Conservation (phyloP, 2,329 filamentous ascomycete genomes). For the Claviceps sp. region DNA sequence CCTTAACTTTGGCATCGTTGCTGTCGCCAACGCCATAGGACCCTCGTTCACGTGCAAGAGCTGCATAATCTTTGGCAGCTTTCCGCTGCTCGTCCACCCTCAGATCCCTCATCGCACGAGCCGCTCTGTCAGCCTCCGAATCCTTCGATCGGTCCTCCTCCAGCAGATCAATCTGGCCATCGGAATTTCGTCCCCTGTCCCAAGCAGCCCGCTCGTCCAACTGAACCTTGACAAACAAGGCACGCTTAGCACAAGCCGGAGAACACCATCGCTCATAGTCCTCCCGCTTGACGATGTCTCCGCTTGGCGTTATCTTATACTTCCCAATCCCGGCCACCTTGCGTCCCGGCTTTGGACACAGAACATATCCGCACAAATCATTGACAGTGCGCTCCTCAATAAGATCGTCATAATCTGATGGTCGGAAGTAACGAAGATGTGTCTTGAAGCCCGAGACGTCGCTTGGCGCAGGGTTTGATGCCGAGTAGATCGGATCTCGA, state of each 20-base stretch:
- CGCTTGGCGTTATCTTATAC: constrained; percentile 50
- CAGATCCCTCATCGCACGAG: constrained; percentile 26
- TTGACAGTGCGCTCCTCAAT: constrained; percentile 81
- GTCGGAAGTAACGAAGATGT: constrained; percentile 62
- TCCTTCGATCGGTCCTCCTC: constrained; percentile 48
- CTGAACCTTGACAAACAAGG: constrained; percentile 79
- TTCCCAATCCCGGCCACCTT: constrained; percentile 43
- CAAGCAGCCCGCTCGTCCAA: constrained; percentile 74
- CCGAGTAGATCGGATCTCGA: constrained; percentile 17
- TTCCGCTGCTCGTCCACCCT: constrained; percentile 31
- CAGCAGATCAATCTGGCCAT: constrained; percentile 46
- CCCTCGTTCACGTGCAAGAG: constrained; percentile 38
- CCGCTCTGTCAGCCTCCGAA: constrained; percentile 26
- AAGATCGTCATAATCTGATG: constrained; percentile 77
- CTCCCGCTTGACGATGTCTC: constrained; percentile 50
- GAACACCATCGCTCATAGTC: constrained; percentile 83
- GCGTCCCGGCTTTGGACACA: constrained; percentile 57
- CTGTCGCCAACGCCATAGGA: constrained; percentile 12
- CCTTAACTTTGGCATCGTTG: constrained; percentile 24
- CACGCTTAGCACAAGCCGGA: constrained; percentile 60
- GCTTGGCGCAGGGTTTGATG: constrained; percentile 36
- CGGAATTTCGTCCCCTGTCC: constrained; percentile 52
- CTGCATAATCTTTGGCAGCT: constrained; percentile 23
- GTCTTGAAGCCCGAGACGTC: constrained; percentile 54
- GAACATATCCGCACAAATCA: constrained; percentile 66